Base-by-base conservation (phyloP, 176 grass and related monocot genomes). In the Cenchrus purpureus region DNA sequence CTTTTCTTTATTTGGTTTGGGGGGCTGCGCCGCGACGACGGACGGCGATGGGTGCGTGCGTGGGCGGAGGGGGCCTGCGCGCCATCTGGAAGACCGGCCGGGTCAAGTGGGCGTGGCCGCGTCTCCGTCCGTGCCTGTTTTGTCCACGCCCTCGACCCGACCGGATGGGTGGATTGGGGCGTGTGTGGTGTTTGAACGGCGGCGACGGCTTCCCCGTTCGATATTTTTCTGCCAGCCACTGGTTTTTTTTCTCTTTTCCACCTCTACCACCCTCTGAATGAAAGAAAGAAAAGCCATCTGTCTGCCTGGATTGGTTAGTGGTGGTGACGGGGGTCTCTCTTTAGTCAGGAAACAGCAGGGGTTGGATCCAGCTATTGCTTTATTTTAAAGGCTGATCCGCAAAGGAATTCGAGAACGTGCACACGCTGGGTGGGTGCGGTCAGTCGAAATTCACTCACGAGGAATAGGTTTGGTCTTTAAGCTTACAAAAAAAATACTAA, bases 61-160 rank as follows among this genome's bases (percentile, higher is more conserved):
- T n/a, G 22, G 13, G 14, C 6, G 2, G 37, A 34, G 15, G 15
- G 8, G 65, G 44, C 15, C 34, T 3, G 71, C 45, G 9, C 55
- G 85, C 62, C 86, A 82, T 71, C 73, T 77, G 79, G 73, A 76
- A 68, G 75, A 12, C 45, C 67, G 29, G 72, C 73, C 51, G 59
- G 10, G 79, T 82, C 80, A 37, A 7, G 16, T 59, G 67, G 52
- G 34, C 12, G 22, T 25, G 25, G 25, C 25, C 25, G 6, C n/a
- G 59, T 7, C 60, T 13, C 58, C 61, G 53, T 51, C 34, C 19
- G 28, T 69, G 78, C 79, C 79, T 71, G 34, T 82, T 82, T 71
- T 58, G 65, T 71, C 79, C 79, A 59, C 65, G 79, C 31, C 15
- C 54, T 55, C 6, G 6, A 14, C 12, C 4, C 5, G 31, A n/a